phyloP scores from a whole-genome alignment of 768 basidiomycete genomes.

The Auricularia sp. region DNA sequence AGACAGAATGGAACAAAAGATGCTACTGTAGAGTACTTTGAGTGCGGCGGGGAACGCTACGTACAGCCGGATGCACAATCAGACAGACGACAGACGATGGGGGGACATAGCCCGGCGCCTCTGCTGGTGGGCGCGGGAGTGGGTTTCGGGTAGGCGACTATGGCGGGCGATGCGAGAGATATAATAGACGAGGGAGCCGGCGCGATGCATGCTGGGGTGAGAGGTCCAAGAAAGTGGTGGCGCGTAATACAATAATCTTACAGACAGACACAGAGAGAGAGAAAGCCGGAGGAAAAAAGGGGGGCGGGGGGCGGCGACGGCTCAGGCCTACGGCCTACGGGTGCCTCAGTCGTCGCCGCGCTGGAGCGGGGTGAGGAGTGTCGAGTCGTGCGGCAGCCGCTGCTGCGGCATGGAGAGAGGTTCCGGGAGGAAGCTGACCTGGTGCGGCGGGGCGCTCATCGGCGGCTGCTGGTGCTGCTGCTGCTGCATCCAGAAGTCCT shows the following conservation, averaged over 20 bases:
- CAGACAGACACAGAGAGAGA: not conserved
- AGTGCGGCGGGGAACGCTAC: not conserved
- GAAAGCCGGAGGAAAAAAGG: not conserved
- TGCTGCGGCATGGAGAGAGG: not conserved
- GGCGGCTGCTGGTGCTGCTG: not conserved
- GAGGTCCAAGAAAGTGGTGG: not conserved
- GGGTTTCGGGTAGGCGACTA: not conserved
- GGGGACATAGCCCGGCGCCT: not conserved
- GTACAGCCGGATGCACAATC: not conserved
- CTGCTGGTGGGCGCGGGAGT: not conserved
- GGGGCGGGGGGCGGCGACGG: not conserved
- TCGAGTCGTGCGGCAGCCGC: slow-evolving; percentile 48
- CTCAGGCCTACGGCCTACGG: not conserved
- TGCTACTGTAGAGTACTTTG: not conserved
- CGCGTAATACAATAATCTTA: not conserved
- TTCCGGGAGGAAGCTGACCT: not conserved
- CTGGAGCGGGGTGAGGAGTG: slow-evolving; percentile 49
- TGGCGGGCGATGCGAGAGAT: not conserved
- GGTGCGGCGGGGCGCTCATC: not conserved
- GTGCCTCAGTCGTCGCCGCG: not conserved
- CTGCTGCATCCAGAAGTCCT: not conserved
- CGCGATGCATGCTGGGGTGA: not conserved
- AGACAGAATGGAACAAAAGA: not conserved
- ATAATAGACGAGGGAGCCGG: not conserved
- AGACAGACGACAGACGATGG: not conserved